Percentiles rank a stretch among this genome's conserved stretches.
Evolutionary conservation across 208 protist genomes (phyloP).

Genomic region (Crithidia sp.): DNA sequence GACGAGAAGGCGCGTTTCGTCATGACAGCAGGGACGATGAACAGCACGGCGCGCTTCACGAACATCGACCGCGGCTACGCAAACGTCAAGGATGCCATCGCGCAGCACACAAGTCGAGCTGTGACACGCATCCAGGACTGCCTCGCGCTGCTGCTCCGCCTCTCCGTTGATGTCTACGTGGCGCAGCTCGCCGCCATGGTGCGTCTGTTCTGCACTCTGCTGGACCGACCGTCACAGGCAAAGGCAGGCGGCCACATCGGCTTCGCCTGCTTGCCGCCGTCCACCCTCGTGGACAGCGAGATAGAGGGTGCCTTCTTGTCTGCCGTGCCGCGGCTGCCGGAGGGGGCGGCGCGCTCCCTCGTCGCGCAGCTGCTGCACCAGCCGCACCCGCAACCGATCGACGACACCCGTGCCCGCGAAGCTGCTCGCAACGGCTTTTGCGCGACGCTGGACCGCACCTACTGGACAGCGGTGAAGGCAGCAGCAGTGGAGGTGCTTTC

Average conservation of each 20-base stretch:
- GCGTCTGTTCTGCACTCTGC: constrained; percentile 12
- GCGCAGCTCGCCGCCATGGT: constrained; percentile 24
- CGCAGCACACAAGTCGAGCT: constrained; percentile 2
- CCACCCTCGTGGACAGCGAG: background rate
- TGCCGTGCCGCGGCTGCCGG: constrained; percentile 11
- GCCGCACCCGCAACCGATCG: background rate
- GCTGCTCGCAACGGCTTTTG: background rate
- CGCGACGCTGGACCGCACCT: constrained; percentile 7
- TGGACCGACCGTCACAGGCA: background rate
- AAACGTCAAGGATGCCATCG: constrained; percentile 30
- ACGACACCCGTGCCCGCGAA: background rate
- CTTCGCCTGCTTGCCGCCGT: too few relatives aligned
- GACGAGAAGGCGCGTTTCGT: background rate
- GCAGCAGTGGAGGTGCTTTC: background rate
- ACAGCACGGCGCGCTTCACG: constrained; percentile 59
- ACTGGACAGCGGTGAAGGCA: constrained; percentile 21
- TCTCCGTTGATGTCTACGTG: constrained; percentile 29
- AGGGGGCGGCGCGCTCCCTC: constrained; percentile 9
- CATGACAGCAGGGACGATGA: constrained; percentile 13
- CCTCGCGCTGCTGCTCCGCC: constrained; percentile 31
- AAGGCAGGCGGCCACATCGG: background rate
- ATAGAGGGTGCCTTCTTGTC: constrained; percentile 11
- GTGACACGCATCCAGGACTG: constrained; percentile 19
- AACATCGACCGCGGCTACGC: constrained; percentile 65
- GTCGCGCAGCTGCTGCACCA: constrained; percentile 2